Evolutionary conservation across 805 yeast genomes (phyloP).

Genomic region (Pichia californica): DNA sequence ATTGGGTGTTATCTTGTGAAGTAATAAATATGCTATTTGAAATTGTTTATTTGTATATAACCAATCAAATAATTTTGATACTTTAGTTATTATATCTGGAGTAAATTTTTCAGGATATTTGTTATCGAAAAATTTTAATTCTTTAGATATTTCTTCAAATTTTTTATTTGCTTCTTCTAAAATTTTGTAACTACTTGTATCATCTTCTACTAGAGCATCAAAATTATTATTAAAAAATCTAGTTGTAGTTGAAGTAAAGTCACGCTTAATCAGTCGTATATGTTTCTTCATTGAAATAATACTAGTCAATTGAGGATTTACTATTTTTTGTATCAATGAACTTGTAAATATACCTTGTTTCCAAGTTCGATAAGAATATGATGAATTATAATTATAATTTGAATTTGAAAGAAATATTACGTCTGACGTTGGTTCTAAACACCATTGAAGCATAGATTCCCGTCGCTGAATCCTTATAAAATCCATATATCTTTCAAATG

Average conservation of each 20-base stretch:
- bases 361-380: not conserved
- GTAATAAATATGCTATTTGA: conserved; percentile 11
- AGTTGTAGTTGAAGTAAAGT: conserved; percentile 18
- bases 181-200: conserved; percentile 4
- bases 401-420: too few species aligned
- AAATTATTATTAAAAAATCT: conserved; percentile 23
- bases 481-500: conserved; percentile 24
- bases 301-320: conserved; percentile 2
- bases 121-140: conserved; percentile 3
- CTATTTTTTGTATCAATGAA: not conserved
- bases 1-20: conserved; percentile 1
- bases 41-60: conserved; percentile 16
- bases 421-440: conserved; percentile 12
- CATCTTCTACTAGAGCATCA: conserved; percentile 15
- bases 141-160: conserved; percentile 1
- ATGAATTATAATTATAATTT: not conserved
- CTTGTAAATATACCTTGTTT: conserved; percentile 15
- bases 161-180: conserved; percentile 10
- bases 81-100: conserved; percentile 9
- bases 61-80: conserved; percentile 18
- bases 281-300: not conserved
- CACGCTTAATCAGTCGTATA: conserved; percentile 13
- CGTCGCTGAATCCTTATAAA: conserved; percentile 19
- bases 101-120: conserved; percentile 8
- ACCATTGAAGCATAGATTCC: conserved; percentile 25